Evolutionary conservation across 139 green algal genomes (phyloP).

Genomic region (Closterium sp.): DNA sequence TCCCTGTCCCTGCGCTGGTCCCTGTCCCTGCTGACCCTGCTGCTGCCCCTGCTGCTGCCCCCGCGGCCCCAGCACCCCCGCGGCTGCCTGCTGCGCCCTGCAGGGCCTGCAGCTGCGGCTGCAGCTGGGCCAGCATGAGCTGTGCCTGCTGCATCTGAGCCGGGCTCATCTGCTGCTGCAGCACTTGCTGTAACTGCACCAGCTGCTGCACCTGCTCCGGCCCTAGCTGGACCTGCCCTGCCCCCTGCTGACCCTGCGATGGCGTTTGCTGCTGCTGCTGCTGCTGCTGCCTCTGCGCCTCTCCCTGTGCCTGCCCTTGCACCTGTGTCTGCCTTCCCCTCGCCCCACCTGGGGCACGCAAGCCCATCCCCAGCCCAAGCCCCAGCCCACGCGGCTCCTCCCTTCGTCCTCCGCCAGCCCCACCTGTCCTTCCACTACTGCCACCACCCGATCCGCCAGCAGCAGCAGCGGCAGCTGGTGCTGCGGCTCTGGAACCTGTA

Average conservation of each 20-base stretch:
- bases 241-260: too few relatives aligned
- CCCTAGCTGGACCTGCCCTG: too few relatives aligned
- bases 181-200: too few relatives aligned
- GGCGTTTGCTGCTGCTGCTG: too few relatives aligned
- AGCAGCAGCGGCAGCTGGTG: background rate
- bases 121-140: too few relatives aligned
- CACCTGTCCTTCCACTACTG: too few relatives aligned
- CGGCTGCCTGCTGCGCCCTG: background rate
- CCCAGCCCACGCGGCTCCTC: background rate
- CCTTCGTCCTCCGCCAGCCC: background rate
- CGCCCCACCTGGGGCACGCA: background rate
- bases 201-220: too few relatives aligned
- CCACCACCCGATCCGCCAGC: background rate
- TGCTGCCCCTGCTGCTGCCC: background rate
- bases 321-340: background rate
- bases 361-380: background rate
- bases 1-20: background rate
- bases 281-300: too few relatives aligned
- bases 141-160: too few relatives aligned
- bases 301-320: too few relatives aligned
- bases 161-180: too few relatives aligned
- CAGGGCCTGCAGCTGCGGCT: too few relatives aligned
- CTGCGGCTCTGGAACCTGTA: background rate
- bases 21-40: background rate
- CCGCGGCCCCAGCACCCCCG: background rate